phyloP scores from a whole-genome alignment of 345 rosid species.

The Salix udensis region DNA sequence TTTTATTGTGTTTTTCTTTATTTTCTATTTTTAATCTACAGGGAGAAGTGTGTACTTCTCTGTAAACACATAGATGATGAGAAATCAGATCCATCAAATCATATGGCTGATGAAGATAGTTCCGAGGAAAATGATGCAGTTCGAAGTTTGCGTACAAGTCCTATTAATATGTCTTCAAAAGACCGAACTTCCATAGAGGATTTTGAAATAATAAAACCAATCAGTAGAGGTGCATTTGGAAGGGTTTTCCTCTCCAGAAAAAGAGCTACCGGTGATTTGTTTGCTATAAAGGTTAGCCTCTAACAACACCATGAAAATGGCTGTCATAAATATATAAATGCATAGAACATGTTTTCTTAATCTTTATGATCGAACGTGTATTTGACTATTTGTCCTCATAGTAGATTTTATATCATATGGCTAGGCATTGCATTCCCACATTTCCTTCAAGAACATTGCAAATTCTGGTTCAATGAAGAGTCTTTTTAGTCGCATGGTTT shows the following conservation, averaged over 20 bases:
- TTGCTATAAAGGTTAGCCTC: constrained; percentile 80
- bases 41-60: constrained; percentile 84
- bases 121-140: constrained; percentile 70
- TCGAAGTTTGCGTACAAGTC: constrained; percentile 81
- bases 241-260: constrained; percentile 88
- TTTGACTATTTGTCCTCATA: background rate
- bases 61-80: constrained; percentile 84
- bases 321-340: background rate
- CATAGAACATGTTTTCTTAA: background rate
- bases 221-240: constrained; percentile 96
- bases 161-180: constrained; percentile 68
- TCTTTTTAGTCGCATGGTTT: background rate
- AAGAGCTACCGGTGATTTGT: constrained; percentile 88
- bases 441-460: background rate
- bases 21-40: constrained; percentile 24
- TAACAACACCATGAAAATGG: constrained; percentile 12
- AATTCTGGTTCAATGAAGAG: background rate
- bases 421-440: background rate
- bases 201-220: constrained; percentile 95
- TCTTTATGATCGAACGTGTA: background rate
- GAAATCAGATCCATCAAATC: constrained; percentile 55
- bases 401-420: background rate
- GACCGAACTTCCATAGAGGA: constrained; percentile 96
- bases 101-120: constrained; percentile 73
- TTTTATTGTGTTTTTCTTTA: background rate